Evolutionary conservation across 2,329 filamentous ascomycete species (phyloP), one percentile per base, ranked within the genome.

Genomic region (Colletotrichum eleusines): DNA sequence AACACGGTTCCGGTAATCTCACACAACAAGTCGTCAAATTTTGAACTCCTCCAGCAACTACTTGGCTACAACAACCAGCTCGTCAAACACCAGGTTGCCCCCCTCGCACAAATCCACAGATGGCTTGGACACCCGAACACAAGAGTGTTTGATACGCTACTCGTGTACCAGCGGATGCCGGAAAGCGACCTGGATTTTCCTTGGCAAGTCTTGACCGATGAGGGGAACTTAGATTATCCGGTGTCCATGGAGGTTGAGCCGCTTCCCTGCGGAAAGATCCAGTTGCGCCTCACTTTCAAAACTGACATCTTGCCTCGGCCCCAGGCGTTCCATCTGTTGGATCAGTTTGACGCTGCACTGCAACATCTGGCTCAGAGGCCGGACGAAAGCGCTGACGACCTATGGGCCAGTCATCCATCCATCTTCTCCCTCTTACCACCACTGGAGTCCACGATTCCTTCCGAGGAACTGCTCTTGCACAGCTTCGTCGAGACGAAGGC

Each of bases 211-310:
- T 73, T 88, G 1, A 83, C 89, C 20, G 94, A 97, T 69, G 83
- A 88, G 61, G 91, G 92, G 7, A 88, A 85, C 1, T 89, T 93
- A 2, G 93, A 97, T 75, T 97, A 95, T 78, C 84, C 91, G 0
- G 81, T 97, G 0, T 97, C 95, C 0, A 82, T 98, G 26, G 95
- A 98, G 78, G 80, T 97, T 42, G 89, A 94, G 69, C 89, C 91
- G 0, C 78, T 76, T 0, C 63, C 74, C 0, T 74, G 81, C 0
- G 85, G 84, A 1, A 75, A 78, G 3, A 76, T 97, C 1, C 79
- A 83, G 16, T 83, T 96, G 9, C 88, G 90, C 11, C 78, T 97
- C 26, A 94, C 91, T 0, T 92, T 89, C 74, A 85, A 88, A 72
- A 83, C 85, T 18, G 85, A 91, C 71, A 73, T 93, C 2, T 77